These are phyloP conservation scores for Raddia distichophylla DNA, from an alignment of 176 grass and related monocot species.

Conservation along the genomic window DNA sequence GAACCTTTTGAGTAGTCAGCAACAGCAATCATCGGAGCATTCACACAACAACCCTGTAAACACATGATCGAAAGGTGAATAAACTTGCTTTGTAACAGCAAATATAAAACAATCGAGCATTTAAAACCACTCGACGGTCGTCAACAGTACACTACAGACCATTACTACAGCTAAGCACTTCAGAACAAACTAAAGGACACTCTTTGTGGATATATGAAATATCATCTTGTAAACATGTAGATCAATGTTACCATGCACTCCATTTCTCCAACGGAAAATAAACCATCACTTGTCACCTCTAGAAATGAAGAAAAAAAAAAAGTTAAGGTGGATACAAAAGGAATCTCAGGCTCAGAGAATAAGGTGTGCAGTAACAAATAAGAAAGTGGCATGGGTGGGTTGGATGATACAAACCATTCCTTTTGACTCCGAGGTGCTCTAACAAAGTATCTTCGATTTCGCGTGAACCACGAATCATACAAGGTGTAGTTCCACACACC, in stretches of 20 bases:
- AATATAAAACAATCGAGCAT: background rate
- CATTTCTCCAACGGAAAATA: slow-evolving; percentile 98
- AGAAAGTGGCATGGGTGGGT: background rate
- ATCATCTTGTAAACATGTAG: background rate
- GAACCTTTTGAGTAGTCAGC: slow-evolving; percentile 81
- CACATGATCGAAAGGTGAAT: background rate
- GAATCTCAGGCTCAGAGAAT: background rate
- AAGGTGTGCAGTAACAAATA: slow-evolving; percentile 19
- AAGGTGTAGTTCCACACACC: slow-evolving; percentile 98
- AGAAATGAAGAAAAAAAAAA: slow-evolving; percentile 50
- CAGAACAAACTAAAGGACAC: slow-evolving; percentile 4
- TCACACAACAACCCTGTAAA: slow-evolving; percentile 77
- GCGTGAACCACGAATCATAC: slow-evolving; percentile 95
- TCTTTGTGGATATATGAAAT: background rate
- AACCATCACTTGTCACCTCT: slow-evolving; percentile 95
- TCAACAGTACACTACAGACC: background rate
- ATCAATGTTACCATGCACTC: slow-evolving; percentile 80
- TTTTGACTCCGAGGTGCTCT: slow-evolving; percentile 94
- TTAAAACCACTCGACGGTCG: background rate
- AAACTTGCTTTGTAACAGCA: background rate
- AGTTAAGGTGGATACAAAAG: background rate
- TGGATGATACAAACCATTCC: slow-evolving; percentile 69
- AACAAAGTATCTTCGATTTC: slow-evolving; percentile 89
- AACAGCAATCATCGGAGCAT: slow-evolving; percentile 85
- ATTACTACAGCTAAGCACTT: slow-evolving; percentile 13